phyloP scores from a whole-genome alignment of 345 rosid species.

The Viola odorata region DNA sequence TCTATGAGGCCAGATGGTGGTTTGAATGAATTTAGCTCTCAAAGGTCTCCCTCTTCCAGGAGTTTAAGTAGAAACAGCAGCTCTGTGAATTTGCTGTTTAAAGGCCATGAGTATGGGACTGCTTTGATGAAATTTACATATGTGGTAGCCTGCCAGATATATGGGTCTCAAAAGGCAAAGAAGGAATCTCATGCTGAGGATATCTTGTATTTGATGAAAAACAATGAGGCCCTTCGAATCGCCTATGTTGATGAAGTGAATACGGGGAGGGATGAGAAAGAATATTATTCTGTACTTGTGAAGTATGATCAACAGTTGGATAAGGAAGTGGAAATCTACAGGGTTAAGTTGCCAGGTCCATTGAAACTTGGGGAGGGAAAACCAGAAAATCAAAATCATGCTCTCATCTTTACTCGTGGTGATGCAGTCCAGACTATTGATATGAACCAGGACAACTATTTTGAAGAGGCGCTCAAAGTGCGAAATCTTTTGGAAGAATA shows the following conservation, averaged over 20 bases:
- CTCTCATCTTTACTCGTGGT: conserved; percentile 89
- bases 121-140: conserved; percentile 93
- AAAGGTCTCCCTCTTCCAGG: conserved; percentile 40
- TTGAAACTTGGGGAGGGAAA: conserved; percentile 98
- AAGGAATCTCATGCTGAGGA: conserved; percentile 89
- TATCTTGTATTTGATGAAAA: conserved; percentile 71
- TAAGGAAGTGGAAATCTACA: conserved; percentile 85
- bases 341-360: conserved; percentile 92
- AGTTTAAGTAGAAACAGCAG: conserved; percentile 62
- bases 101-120: conserved; percentile 83
- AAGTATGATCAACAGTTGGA: conserved; percentile 73
- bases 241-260: conserved; percentile 87
- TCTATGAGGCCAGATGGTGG: conserved; percentile 51
- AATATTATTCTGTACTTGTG: conserved; percentile 90
- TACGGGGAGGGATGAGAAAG: conserved; percentile 54
- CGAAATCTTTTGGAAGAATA: conserved; percentile 91
- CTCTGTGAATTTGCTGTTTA: conserved; percentile 51
- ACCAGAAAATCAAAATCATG: conserved; percentile 98
- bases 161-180: conserved; percentile 85
- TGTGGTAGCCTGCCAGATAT: conserved; percentile 95
- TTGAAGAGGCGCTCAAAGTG: conserved; percentile 98
- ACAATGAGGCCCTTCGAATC: conserved; percentile 88
- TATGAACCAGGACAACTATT: conserved; percentile 98
- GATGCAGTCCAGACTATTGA: conserved; percentile 99
- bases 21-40: conserved; percentile 34